Evolutionary conservation across 2,329 filamentous ascomycete genomes (phyloP).

Genomic region (Gnomoniopsis smithogilvyi): DNA sequence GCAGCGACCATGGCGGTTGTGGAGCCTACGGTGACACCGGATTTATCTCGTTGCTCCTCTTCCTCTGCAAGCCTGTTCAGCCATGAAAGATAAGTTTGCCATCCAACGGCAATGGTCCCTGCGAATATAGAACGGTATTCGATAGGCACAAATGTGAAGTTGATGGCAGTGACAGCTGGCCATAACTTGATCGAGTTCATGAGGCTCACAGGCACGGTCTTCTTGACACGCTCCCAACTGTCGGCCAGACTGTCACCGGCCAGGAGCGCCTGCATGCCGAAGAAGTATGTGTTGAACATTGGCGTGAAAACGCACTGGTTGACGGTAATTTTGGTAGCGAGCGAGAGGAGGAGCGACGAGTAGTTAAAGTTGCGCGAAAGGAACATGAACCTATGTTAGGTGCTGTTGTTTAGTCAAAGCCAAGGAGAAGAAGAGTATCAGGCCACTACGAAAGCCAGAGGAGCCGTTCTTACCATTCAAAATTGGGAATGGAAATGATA

Average conservation of each 20-base stretch:
- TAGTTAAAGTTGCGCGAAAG: slow-evolving; percentile 84
- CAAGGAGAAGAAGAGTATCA: background rate
- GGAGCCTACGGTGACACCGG: slow-evolving; percentile 4
- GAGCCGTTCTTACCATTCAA: slow-evolving; percentile 64
- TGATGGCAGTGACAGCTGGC: slow-evolving; percentile 84
- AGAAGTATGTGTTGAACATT: slow-evolving; percentile 79
- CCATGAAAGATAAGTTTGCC: slow-evolving; percentile 88
- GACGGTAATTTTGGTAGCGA: slow-evolving; percentile 73
- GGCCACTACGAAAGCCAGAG: background rate
- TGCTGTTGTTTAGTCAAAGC: slow-evolving; percentile 1
- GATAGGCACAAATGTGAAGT: slow-evolving; percentile 76
- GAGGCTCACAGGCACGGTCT: slow-evolving; percentile 74
- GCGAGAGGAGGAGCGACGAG: slow-evolving; percentile 64
- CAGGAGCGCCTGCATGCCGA: slow-evolving; percentile 73
- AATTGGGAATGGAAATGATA: slow-evolving; percentile 71
- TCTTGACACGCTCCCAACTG: slow-evolving; percentile 65
- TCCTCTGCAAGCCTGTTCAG: slow-evolving; percentile 72
- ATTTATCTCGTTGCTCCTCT: slow-evolving; percentile 35
- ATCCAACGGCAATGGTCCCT: slow-evolving; percentile 76
- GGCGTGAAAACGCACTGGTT: slow-evolving; percentile 83
- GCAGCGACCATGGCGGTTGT: background rate
- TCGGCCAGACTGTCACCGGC: slow-evolving; percentile 64
- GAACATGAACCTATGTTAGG: slow-evolving; percentile 69
- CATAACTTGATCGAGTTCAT: slow-evolving; percentile 82
- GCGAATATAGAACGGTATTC: slow-evolving; percentile 80